Base-by-base conservation (phyloP, 2,329 filamentous ascomycete genomes). In the Fusarium keratoplasticum region DNA sequence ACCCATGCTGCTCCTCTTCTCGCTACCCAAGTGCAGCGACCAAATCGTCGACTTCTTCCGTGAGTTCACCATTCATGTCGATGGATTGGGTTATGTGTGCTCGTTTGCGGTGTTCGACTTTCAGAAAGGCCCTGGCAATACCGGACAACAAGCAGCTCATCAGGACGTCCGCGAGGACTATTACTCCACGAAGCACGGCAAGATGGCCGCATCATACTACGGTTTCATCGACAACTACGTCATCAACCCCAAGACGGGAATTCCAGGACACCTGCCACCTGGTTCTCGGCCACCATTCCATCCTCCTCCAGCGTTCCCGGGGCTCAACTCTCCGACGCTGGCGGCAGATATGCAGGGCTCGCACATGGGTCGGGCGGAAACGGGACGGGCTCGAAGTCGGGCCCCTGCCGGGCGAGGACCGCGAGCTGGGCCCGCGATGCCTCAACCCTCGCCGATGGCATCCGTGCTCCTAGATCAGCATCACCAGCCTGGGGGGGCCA, bases 101-200 rank as follows among this genome's bases (percentile, higher is more conserved):
- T 98, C 96, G 1, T 98, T 98, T 84, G 96, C 96, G 4, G 95
- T 98, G 38, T 99, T 99, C 78, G 94, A 98, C 73, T 98, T 98
- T 84, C 95, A 97, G 82, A 96, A 95, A 81, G 93, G 92, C 27
- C 87, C 92, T 25, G 85, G 84, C 16, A 84, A 85, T 29, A 81
- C 81, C 5, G 84, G 82, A 61, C 82, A 82, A 18, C 80, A 81
- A 40, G 83, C 82, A 13, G 83, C 68, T 63, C 81, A 78, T 72
- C 81, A 87, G n/a, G 93, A 95, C 80, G 89, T 95, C 11, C 91
- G 96, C 13, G 94, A 96, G 68, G 95, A 98, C 76, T 98, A 98
- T 81, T 98, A 96, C 80, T 92, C 94, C 25, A 95, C 95, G 11
- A 98, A 98, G 80, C 95, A 99, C 79, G 94, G 95, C 72, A 99